Conservation (phyloP, 140 eudicot genomes). For the Stevia rebaudiana region DNA sequence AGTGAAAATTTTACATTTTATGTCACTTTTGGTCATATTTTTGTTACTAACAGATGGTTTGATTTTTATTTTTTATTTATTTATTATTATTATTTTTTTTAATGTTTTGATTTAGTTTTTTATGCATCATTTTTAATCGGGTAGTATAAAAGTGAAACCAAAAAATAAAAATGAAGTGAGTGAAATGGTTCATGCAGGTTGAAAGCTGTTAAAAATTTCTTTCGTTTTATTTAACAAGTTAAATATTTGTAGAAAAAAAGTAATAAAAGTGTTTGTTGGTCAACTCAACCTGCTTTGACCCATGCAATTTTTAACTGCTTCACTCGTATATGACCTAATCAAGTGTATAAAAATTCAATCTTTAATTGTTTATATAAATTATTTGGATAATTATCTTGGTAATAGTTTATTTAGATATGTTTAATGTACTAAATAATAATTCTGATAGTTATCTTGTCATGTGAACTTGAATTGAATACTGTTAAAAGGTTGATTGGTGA, state of each 20-base stretch:
- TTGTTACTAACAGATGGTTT: not conserved
- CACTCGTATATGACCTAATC: not conserved
- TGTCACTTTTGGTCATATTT: not conserved
- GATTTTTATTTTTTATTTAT: not conserved
- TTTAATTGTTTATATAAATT: not conserved
- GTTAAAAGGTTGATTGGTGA: slow-evolving; percentile 10
- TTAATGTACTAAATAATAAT: not conserved
- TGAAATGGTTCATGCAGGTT: not conserved
- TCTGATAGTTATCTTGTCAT: not conserved
- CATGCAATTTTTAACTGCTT: not conserved
- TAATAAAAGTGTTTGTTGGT: not conserved
- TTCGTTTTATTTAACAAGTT: not conserved
- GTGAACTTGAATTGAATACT: not conserved
- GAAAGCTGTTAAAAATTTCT: too few species aligned
- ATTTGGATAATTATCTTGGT: not conserved
- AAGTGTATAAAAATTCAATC: not conserved
- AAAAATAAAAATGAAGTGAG: not conserved
- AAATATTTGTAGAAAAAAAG: not conserved
- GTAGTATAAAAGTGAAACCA: not conserved
- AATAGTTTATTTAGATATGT: not conserved
- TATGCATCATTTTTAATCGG: not conserved
- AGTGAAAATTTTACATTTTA: not conserved
- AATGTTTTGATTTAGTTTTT: not conserved
- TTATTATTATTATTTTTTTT: too few species aligned
- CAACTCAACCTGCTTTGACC: not conserved